A percentile compares a stretch with the other conserved stretches of the same genome.
phyloP scores from a whole-genome alignment of 805 yeast species.

The Wickerhamiella australiensis region DNA sequence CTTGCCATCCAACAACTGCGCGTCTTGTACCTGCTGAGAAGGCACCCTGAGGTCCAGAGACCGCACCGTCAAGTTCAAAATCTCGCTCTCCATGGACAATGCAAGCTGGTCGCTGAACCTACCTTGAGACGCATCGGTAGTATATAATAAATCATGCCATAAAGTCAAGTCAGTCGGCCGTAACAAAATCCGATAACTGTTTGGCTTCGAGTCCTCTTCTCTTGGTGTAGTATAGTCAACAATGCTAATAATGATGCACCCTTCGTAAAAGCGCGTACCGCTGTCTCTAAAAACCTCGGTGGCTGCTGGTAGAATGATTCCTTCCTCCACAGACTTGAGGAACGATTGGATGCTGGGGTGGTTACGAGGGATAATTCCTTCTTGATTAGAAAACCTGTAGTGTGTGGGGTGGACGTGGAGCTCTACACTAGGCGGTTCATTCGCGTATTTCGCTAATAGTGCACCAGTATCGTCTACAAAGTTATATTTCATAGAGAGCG shows the following conservation, averaged over 20 bases:
- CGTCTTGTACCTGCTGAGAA: slow-evolving; percentile 11
- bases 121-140: slow-evolving; percentile 58
- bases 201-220: slow-evolving; percentile 38
- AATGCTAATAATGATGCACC: slow-evolving; percentile 76
- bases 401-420: slow-evolving; percentile 88
- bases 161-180: slow-evolving; percentile 70
- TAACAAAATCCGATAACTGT: slow-evolving; percentile 63
- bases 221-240: slow-evolving; percentile 45
- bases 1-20: slow-evolving; percentile 6
- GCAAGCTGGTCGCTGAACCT: slow-evolving; percentile 70
- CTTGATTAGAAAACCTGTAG: slow-evolving; percentile 82
- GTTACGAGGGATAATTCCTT: slow-evolving; percentile 70
- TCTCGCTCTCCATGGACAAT: slow-evolving; percentile 77
- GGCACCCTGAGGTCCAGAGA: slow-evolving; percentile 66
- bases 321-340: slow-evolving; percentile 62
- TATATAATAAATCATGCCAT: slow-evolving; percentile 74
- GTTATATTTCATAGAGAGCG: slow-evolving; percentile 14
- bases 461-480: slow-evolving; percentile 58
- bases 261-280: slow-evolving; percentile 74
- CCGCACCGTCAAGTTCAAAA: slow-evolving; percentile 64
- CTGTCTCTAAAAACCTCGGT: slow-evolving; percentile 84
- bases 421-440: slow-evolving; percentile 67
- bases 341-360: slow-evolving; percentile 67
- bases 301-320: slow-evolving; percentile 78
- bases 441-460: slow-evolving; percentile 62